Evolutionary conservation across 495 filamentous ascomycete species (phyloP).

Genomic region (Clohesyomyces aquaticus): DNA sequence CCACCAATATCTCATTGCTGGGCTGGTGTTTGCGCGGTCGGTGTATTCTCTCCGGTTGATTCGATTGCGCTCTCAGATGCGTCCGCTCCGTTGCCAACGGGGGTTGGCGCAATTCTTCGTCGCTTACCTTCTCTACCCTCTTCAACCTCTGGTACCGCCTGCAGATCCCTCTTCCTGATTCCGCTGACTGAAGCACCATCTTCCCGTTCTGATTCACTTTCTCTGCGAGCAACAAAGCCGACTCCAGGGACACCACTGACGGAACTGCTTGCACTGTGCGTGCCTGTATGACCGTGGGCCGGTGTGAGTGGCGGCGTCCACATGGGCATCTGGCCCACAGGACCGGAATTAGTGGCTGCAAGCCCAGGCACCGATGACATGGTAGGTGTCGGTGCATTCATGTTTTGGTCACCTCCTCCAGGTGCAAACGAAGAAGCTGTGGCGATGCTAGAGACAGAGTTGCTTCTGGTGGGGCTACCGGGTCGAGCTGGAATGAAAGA

Average conservation of each 20-base stretch:
- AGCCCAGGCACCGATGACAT: conserved; percentile 45
- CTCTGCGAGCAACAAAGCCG: conserved; percentile 9
- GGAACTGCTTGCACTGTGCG: conserved; percentile 46
- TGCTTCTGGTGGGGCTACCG: conserved; percentile 72
- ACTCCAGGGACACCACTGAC: conserved; percentile 35
- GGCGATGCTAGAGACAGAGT: conserved; percentile 81
- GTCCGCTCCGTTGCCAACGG: conserved; percentile 33
- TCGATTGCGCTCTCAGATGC: conserved; percentile 25
- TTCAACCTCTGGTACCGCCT: conserved; percentile 38
- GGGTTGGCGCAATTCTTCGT: conserved; percentile 48
- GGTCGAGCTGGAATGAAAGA: conserved; percentile 51
- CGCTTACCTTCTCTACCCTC: conserved; percentile 43
- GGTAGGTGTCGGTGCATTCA: conserved; percentile 45
- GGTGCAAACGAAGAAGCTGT: conserved; percentile 56
- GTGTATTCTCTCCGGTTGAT: conserved; percentile 33
- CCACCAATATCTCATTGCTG: conserved; percentile 1
- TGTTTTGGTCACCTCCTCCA: conserved; percentile 35
- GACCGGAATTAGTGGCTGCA: conserved; percentile 44
- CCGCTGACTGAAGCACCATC: conserved; percentile 1
- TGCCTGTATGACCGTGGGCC: conserved; percentile 35
- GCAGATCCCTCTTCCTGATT: conserved; percentile 37
- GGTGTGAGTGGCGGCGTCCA: conserved; percentile 50
- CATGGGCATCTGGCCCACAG: conserved; percentile 43
- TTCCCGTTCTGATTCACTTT: conserved; percentile 33
- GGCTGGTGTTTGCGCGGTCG: conserved; percentile 25